A percentile compares a stretch with the other conserved stretches of the same genome.
These are phyloP conservation scores for Trichoderma atroviride DNA, from an alignment of 2,329 filamentous ascomycete species.

Conservation along the genomic window DNA sequence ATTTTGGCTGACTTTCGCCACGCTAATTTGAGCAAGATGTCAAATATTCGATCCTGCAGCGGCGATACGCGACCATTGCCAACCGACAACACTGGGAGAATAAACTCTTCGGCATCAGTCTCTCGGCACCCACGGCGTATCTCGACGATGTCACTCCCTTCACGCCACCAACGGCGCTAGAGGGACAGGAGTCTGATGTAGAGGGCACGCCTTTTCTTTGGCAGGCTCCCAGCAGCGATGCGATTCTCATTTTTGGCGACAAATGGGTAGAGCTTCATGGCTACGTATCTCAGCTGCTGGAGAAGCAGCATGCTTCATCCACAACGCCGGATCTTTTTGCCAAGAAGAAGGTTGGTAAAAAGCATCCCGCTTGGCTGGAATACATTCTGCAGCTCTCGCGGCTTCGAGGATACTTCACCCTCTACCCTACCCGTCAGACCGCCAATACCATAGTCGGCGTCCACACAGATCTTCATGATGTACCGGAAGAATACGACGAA, in stretches of 20 bases:
- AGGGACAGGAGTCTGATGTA: conserved; percentile 31
- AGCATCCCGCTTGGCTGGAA: conserved; percentile 76
- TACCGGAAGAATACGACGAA: conserved; percentile 68
- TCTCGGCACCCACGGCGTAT: conserved; percentile 69
- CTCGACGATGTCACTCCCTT: conserved; percentile 65
- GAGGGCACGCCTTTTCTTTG: conserved; percentile 70
- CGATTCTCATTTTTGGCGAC: conserved; percentile 78
- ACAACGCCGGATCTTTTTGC: conserved; percentile 46
- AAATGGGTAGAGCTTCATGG: conserved; percentile 86
- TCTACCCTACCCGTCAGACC: conserved; percentile 71
- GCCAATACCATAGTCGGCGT: conserved; percentile 65
- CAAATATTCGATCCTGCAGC: conserved; percentile 75
- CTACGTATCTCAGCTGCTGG: conserved; percentile 69
- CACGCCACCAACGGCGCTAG: conserved; percentile 42
- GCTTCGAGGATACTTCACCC: conserved; percentile 72
- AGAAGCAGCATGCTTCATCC: conserved; percentile 43
- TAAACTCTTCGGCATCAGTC: conserved; percentile 74
- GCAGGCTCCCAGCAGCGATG: conserved; percentile 82
- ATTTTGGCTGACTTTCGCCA: not conserved
- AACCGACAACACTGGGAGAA: conserved; percentile 50
- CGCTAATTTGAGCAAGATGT: conserved; percentile 55
- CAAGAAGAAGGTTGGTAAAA: conserved; percentile 65
- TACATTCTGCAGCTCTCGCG: conserved; percentile 76
- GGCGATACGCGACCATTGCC: conserved; percentile 65
- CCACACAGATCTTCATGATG: conserved; percentile 73